A percentile compares a stretch with the other conserved stretches of the same genome.
These are phyloP conservation scores for Cytospora piceicola DNA, from an alignment of 2,329 filamentous ascomycete species.

Conservation along the genomic window DNA sequence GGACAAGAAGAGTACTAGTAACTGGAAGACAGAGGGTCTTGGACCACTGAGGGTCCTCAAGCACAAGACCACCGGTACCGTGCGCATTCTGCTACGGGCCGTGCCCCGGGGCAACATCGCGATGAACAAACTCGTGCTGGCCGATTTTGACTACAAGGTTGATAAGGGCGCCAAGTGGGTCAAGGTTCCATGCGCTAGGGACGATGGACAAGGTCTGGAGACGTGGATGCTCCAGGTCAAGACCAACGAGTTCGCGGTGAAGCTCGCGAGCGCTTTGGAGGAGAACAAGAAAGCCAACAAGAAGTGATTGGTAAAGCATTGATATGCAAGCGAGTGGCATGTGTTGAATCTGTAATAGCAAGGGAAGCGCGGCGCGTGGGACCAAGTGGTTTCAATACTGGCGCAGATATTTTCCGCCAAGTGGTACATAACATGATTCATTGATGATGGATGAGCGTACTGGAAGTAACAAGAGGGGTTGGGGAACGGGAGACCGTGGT, in stretches of 20 bases:
- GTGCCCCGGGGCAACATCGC: slow-evolving; percentile 75
- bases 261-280: slow-evolving; percentile 56
- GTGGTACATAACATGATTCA: slow-evolving; percentile 26
- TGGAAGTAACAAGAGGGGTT: not conserved
- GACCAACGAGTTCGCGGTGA: slow-evolving; percentile 60
- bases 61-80: slow-evolving; percentile 68
- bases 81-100: slow-evolving; percentile 72
- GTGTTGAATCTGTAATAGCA: slow-evolving; percentile 12
- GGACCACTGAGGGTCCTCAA: slow-evolving; percentile 74
- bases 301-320: slow-evolving; percentile 38
- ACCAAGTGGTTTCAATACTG: slow-evolving; percentile 29
- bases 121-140: slow-evolving; percentile 70
- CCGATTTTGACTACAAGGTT: slow-evolving; percentile 64
- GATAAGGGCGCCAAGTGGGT: slow-evolving; percentile 61
- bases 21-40: slow-evolving; percentile 72
- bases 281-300: slow-evolving; percentile 61
- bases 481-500: not conserved
- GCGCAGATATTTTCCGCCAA: slow-evolving; percentile 23
- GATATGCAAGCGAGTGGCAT: not conserved
- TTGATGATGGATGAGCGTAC: slow-evolving; percentile 11
- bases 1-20: slow-evolving; percentile 52
- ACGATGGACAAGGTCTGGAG: slow-evolving; percentile 63
- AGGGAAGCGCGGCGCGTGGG: slow-evolving; percentile 18
- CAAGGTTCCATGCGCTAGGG: slow-evolving; percentile 60
- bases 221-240: slow-evolving; percentile 75